phyloP scores from a whole-genome alignment of 202 grass and related monocot species.

The Schoenoplectus tabernaemontani region DNA sequence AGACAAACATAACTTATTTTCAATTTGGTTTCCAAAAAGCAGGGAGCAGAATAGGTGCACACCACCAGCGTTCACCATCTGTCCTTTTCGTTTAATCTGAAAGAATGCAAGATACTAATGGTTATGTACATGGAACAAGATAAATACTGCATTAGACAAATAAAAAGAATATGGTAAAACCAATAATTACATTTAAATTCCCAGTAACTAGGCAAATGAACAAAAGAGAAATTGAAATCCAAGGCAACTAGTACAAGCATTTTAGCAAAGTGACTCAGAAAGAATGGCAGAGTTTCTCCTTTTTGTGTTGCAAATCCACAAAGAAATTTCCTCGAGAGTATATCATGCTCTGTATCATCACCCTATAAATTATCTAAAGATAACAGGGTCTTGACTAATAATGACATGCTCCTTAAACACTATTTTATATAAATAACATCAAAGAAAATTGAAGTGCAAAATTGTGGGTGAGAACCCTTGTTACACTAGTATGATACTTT shows the following conservation, averaged over 20 bases:
- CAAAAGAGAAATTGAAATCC: neutral
- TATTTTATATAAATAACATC: neutral
- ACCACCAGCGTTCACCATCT: slow-evolving; percentile 7
- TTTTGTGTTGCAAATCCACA: neutral
- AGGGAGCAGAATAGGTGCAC: neutral
- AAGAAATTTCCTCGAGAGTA: neutral
- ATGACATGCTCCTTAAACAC: neutral
- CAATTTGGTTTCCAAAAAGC: neutral
- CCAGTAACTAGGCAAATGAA: neutral
- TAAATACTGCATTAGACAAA: neutral
- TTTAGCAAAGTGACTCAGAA: neutral
- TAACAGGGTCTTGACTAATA: neutral
- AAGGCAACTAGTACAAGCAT: neutral
- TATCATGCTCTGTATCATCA: neutral
- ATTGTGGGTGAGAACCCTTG: neutral
- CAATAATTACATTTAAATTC: neutral
- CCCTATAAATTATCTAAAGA: neutral
- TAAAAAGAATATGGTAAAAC: neutral
- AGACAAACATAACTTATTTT: slow-evolving; percentile 19
- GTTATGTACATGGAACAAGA: neutral
- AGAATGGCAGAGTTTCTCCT: neutral
- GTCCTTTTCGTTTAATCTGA: slow-evolving; percentile 7
- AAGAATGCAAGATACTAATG: neutral
- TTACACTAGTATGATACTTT: neutral
- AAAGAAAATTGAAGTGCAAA: neutral